Evolutionary conservation across 306 rosid genomes (phyloP).

Genomic region (Lathyrus oleraceus): DNA sequence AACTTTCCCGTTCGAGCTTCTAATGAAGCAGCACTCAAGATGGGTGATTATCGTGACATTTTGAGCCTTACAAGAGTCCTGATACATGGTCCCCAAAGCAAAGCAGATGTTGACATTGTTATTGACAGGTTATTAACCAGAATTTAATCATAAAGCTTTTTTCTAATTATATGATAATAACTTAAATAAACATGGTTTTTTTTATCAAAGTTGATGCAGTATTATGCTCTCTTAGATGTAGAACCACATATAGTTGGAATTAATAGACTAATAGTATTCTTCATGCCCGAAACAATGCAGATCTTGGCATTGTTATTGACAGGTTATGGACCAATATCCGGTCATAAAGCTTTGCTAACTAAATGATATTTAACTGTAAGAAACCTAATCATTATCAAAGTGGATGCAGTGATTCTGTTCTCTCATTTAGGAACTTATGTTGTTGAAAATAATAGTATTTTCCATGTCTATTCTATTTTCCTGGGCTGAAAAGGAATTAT

Average conservation of each 20-base stretch:
- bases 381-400: slow-evolving; percentile 2
- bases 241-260: not conserved
- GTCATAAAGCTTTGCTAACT: slow-evolving; percentile 6
- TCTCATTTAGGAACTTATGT: not conserved
- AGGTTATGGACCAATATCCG: slow-evolving; percentile 45
- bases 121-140: slow-evolving; percentile 65
- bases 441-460: not conserved
- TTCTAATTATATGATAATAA: slow-evolving; percentile 1
- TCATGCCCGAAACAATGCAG: slow-evolving; percentile 69
- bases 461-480: slow-evolving; percentile 12
- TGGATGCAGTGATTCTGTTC: not conserved
- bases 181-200: slow-evolving; percentile 8
- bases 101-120: slow-evolving; percentile 74
- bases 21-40: slow-evolving; percentile 67
- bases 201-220: no score
- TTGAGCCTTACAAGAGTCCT: slow-evolving; percentile 93
- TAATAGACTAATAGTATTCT: slow-evolving; percentile 1
- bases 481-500: slow-evolving; percentile 1
- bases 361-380: slow-evolving; percentile 1
- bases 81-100: slow-evolving; percentile 82
- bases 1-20: slow-evolving; percentile 53
- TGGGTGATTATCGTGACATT: slow-evolving; percentile 92
- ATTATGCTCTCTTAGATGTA: no score
- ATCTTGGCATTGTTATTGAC: slow-evolving; percentile 68
- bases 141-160: slow-evolving; percentile 17